Base-by-base conservation (phyloP, 345 rosid genomes). In the Iberis pinnata region DNA sequence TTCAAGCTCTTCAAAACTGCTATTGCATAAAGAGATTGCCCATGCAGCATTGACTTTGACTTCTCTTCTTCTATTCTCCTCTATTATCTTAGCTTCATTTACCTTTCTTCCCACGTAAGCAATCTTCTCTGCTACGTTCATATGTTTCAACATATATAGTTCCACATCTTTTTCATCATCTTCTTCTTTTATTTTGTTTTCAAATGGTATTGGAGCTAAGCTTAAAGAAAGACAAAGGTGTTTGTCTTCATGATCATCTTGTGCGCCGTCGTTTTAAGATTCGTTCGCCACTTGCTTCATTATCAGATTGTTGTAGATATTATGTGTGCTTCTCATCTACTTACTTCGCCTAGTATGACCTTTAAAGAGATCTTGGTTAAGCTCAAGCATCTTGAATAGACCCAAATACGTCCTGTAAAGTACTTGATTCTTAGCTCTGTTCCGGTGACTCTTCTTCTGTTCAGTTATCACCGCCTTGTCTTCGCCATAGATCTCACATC, bases 351-450 rank as follows among this genome's bases (percentile, higher is more conserved):
- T 22, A 3, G 25, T 22, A 6, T 26, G 33, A 19, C 69, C 52
- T 37, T 45, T 62, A 32, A 78, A 86, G 14, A 84, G 78, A 0
- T 24, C 39, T 3, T 72, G 72, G 3, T 3, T 22, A 6, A 94
- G 88, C 14, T 81, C 62, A 8, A 89, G 86, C 75, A 86, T 94
- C 49, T 77, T 80, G 53, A 86, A 81, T n/a, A 83, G 44, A 0
- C 72, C 79, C 2, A 89, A 49, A 57, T 86, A 89, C 1, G 93
- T 72, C 32, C 70, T 69, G 64, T 73, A 89, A 13, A 89, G 76
- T 19, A 89, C 78, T 9, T 93, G 86, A 65, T 89, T 82, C 45
- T 89, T 89, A 0, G 97, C 95, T 19, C 89, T 93, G 6, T 93
- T 86, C 0, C 95, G 75, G 61, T 89, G 95, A 45, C 70, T 78